phyloP scores from a whole-genome alignment of 2,329 filamentous ascomycete species.

The Diaporthe batatas region DNA sequence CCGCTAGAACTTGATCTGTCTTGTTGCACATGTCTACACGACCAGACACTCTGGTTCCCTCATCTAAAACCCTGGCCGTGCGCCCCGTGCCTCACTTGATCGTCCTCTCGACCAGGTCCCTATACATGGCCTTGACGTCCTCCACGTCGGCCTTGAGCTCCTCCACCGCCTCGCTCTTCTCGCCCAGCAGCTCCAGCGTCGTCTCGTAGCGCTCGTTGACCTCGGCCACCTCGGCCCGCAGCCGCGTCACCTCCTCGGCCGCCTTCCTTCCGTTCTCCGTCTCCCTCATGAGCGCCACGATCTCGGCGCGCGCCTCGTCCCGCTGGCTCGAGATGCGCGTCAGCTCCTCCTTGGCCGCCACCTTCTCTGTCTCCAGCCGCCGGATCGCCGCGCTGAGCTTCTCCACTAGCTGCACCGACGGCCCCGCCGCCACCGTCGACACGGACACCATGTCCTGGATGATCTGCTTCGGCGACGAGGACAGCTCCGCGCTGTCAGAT shows the following conservation, averaged over 20 bases:
- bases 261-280: slow-evolving; percentile 77
- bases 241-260: slow-evolving; percentile 69
- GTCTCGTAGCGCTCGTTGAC: slow-evolving; percentile 87
- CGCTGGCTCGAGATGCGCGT: slow-evolving; percentile 83
- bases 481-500: slow-evolving; percentile 65
- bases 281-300: slow-evolving; percentile 91
- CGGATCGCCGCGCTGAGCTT: slow-evolving; percentile 95
- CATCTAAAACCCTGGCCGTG: background rate
- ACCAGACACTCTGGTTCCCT: background rate
- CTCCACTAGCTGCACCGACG: slow-evolving; percentile 94
- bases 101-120: slow-evolving; percentile 89
- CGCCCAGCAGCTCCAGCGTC: slow-evolving; percentile 92
- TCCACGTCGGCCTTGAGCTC: slow-evolving; percentile 89
- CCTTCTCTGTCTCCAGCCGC: slow-evolving; percentile 91
- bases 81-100: slow-evolving; percentile 66
- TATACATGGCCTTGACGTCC: slow-evolving; percentile 96
- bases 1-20: slow-evolving; percentile 27
- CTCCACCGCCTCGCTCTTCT: slow-evolving; percentile 96
- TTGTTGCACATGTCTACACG: background rate
- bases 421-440: slow-evolving; percentile 90
- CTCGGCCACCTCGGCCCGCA: slow-evolving; percentile 77
- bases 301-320: slow-evolving; percentile 91
- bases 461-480: slow-evolving; percentile 75
- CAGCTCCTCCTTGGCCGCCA: slow-evolving; percentile 88
- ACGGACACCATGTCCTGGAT: slow-evolving; percentile 89